phyloP scores from a whole-genome alignment of 1,139 yeast species.

The Debaryomyces coudertii region DNA sequence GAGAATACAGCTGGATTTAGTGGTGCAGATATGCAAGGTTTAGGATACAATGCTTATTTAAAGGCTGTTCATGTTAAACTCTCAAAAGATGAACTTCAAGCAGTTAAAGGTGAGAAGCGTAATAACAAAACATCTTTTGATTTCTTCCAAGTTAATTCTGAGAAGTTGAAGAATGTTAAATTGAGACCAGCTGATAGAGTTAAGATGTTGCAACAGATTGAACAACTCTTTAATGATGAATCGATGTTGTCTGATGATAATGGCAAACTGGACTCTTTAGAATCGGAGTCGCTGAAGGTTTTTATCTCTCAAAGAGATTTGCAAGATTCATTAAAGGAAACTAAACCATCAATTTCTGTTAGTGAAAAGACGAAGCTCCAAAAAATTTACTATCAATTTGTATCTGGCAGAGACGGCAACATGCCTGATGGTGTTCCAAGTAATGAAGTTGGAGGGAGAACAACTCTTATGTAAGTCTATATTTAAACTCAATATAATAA shows the following conservation, averaged over 20 bases:
- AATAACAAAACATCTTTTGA: slow-evolving; percentile 27
- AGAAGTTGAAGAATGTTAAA: slow-evolving; percentile 32
- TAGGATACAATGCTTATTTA: slow-evolving; percentile 88
- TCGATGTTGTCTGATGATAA: slow-evolving; percentile 9
- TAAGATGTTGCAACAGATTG: slow-evolving; percentile 49
- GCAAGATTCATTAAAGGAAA: slow-evolving; percentile 65
- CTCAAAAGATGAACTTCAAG: slow-evolving; percentile 43
- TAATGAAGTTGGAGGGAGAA: slow-evolving; percentile 82
- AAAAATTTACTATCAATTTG: slow-evolving; percentile 71
- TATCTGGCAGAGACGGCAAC: slow-evolving; percentile 80
- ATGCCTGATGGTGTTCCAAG: slow-evolving; percentile 89
- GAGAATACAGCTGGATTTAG: slow-evolving; percentile 72
- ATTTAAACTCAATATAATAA: background rate
- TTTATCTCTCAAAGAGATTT: slow-evolving; percentile 59
- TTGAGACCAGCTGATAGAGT: slow-evolving; percentile 50
- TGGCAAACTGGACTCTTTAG: slow-evolving; percentile 14
- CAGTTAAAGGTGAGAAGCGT: slow-evolving; percentile 18
- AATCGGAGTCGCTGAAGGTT: slow-evolving; percentile 26
- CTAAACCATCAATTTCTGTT: slow-evolving; percentile 83
- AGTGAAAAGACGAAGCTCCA: slow-evolving; percentile 68
- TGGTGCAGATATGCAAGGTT: slow-evolving; percentile 94
- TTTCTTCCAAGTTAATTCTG: slow-evolving; percentile 39
- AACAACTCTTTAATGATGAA: slow-evolving; percentile 34
- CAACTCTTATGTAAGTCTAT: slow-evolving; percentile 60
- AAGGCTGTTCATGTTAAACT: slow-evolving; percentile 84